Base-by-base conservation (phyloP, 2,329 filamentous ascomycete species). In the Coniella vitis region DNA sequence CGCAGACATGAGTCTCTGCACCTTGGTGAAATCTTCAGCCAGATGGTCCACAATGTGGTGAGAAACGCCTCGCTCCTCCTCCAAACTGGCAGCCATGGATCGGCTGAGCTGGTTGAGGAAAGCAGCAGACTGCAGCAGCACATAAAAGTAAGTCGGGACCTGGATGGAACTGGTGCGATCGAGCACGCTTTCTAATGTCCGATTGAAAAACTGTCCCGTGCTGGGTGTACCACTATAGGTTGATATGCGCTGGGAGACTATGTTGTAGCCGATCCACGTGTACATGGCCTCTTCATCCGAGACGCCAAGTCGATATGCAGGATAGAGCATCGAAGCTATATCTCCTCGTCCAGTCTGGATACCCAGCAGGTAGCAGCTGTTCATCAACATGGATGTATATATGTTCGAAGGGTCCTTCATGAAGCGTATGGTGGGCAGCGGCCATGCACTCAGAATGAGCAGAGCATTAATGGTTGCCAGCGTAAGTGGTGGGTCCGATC, bases 211-310 rank as follows among this genome's bases (percentile, higher is more conserved):
- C 19, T 64, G 61, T 2, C 65, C 63, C 3, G 72, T 66, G 1
- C 76, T 69, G 1, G 74, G 73, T 5, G 69, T 63, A 1, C 76
- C 76, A 19, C 70, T 65, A 35, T 63, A 64, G 7, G 64, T 68
- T 4, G 72, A 68, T 3, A 62, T 60, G 7, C 57, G 69, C 52
- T 79, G 75, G 1, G 72, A 66, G 7, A 78, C 63, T 13, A 76
- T 72, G 20, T 74, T 77, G 53, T 73, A 74, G 1, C 72, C 73
- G 2, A 73, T 65, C 76, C 76, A 79, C 0, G 75, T 76, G 40
- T 66, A 72, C 0, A 69, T 66, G 2, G 75, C 75, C 49, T 78
- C 75, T 48, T 78, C 72, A 45, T 78, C 70, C 0, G 71, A 72
- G 37, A 70, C 68, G 2, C 63, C 65, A 40, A 69, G 65, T 20